Percentiles rank a stretch among this genome's conserved stretches.
These are phyloP conservation scores for Phlyctochytrium arcticum DNA, from an alignment of 192 early-diverging fungal species.

Conservation along the genomic window DNA sequence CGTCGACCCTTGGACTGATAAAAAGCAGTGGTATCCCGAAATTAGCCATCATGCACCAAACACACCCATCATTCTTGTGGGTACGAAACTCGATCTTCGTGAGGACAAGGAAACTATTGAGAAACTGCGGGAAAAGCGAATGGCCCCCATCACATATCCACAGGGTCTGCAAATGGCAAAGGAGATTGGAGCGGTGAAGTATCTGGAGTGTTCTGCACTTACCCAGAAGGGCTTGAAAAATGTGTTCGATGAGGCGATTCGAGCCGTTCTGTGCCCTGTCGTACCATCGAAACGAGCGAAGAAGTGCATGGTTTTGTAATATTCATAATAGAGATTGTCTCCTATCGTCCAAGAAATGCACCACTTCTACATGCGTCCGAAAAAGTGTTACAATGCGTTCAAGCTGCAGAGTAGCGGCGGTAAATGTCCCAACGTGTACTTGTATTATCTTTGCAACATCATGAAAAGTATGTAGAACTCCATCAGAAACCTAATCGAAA, in stretches of 20 bases:
- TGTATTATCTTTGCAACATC: too few relatives aligned
- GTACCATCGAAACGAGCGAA: constrained; percentile 59
- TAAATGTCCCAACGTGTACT: too few relatives aligned
- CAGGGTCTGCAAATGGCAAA: constrained; percentile 87
- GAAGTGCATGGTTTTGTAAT: constrained; percentile 77
- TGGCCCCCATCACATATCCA: constrained; percentile 81
- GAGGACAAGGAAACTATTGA: constrained; percentile 89
- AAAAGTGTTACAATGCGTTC: too few relatives aligned
- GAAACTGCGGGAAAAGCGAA: constrained; percentile 79
- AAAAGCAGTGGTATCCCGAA: constrained; percentile 85
- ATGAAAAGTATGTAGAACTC: too few relatives aligned
- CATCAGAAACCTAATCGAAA: constrained; percentile 13
- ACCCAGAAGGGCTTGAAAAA: constrained; percentile 97
- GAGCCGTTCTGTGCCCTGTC: constrained; percentile 79
- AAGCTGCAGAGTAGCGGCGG: too few relatives aligned
- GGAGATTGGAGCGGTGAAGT: constrained; percentile 86
- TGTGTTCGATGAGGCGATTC: constrained; percentile 98
- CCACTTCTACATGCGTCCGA: too few relatives aligned
- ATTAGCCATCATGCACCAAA: constrained; percentile 92
- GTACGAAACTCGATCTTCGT: constrained; percentile 96
- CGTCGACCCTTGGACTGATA: neutral
- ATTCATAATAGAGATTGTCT: too few relatives aligned
- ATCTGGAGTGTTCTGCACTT: constrained; percentile 95
- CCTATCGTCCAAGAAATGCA: too few relatives aligned
- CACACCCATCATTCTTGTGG: constrained; percentile 89